Percentiles rank a stretch among this genome's conserved stretches.
Conservation (phyloP, 2,329 filamentous ascomycete species). For the Fusarium denticulatum region DNA sequence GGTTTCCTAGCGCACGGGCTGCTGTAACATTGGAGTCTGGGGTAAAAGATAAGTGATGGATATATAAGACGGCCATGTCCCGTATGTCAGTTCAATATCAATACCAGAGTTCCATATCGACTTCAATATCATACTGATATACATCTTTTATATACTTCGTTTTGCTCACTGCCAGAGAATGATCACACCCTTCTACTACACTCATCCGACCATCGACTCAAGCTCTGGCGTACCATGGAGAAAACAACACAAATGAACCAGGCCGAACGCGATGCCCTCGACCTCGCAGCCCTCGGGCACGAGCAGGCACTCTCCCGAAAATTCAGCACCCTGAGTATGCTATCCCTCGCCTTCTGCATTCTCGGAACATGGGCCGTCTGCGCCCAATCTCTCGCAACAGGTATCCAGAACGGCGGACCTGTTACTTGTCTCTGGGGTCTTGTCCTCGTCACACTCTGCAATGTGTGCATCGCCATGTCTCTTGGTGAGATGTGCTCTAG, state of each 20-base stretch:
- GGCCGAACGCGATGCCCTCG: constrained; percentile 38
- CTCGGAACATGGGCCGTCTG: constrained; percentile 68
- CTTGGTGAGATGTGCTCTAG: constrained; percentile 65
- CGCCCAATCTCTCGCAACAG: constrained; percentile 58
- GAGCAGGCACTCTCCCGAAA: constrained; percentile 53
- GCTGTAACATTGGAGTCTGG: constrained; percentile 5
- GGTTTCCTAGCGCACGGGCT: constrained; percentile 8
- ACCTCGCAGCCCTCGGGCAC: constrained; percentile 54
- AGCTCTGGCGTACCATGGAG: constrained; percentile 38
- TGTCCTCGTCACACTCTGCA: constrained; percentile 60
- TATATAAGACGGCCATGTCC: constrained; percentile 21
- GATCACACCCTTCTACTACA: constrained; percentile 9
- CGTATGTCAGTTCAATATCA: neutral
- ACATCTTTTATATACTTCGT: neutral
- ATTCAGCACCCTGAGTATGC: constrained; percentile 65
- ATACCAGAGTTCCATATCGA: neutral
- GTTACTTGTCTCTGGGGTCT: constrained; percentile 65
- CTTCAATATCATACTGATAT: neutral
- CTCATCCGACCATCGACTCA: constrained; percentile 25
- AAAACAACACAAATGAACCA: constrained; percentile 35
- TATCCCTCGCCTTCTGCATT: constrained; percentile 65
- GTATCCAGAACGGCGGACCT: constrained; percentile 62
- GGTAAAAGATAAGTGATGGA: constrained; percentile 23
- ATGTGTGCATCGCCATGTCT: constrained; percentile 62
- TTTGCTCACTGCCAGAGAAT: constrained; percentile 28